These are phyloP conservation scores for Fusarium sp. DNA, from an alignment of 2,329 filamentous ascomycete genomes.

Conservation along the genomic window DNA sequence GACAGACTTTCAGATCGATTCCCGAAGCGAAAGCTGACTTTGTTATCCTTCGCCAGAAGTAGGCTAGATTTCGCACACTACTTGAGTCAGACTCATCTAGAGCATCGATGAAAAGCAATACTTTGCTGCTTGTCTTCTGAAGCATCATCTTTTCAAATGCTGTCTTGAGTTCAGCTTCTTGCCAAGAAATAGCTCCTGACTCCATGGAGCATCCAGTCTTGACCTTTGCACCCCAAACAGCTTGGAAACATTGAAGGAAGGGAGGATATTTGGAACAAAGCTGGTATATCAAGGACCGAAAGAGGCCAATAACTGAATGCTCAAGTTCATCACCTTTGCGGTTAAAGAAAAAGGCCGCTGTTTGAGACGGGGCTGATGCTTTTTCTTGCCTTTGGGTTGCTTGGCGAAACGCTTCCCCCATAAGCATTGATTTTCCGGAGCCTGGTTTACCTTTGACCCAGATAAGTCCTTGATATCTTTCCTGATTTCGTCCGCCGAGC, in stretches of 20 bases:
- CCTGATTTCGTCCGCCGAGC: not conserved
- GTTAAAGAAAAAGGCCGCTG: not conserved
- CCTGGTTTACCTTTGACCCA: not conserved
- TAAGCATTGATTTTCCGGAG: not conserved
- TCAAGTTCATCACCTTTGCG: not conserved
- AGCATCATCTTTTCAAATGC: not conserved
- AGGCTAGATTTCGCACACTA: not conserved
- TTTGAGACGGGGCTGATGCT: rapidly evolving
- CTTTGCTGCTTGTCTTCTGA: rapidly evolving
- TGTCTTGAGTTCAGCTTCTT: not conserved
- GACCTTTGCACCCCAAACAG: not conserved
- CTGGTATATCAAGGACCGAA: not conserved
- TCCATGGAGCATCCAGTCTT: not conserved
- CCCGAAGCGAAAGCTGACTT: not conserved
- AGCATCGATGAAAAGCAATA: not conserved
- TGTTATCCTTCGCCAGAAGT: not conserved
- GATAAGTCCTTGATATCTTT: not conserved
- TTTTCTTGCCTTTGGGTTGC: not conserved
- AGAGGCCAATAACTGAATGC: not conserved
- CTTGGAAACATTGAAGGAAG: not conserved
- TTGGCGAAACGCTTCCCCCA: not conserved
- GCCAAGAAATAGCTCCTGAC: not conserved
- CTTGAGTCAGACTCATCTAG: not conserved
- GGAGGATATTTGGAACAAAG: not conserved
- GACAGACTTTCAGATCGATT: not conserved